Percentiles rank a stretch among this genome's conserved stretches.
Conservation (phyloP, 768 basidiomycete genomes). For the Nidularia pulvinata region DNA sequence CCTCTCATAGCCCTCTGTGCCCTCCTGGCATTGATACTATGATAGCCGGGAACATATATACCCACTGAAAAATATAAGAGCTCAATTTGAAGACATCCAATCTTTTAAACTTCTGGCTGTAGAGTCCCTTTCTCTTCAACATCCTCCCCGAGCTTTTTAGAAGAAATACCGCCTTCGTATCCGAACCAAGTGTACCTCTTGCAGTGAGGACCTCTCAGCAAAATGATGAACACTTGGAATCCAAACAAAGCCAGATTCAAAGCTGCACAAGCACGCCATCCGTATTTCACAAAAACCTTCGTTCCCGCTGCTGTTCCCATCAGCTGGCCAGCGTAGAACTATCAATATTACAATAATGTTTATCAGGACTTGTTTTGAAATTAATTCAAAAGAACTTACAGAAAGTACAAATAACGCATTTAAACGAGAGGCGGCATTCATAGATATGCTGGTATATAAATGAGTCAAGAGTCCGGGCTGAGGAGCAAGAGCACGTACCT, state of each 20-base stretch:
- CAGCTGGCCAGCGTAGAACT: slow-evolving; percentile 71
- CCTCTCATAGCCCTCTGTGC: too few species aligned
- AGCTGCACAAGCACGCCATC: slow-evolving; percentile 61
- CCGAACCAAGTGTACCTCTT: slow-evolving; percentile 51
- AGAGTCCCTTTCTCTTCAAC: too few species aligned
- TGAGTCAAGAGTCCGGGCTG: slow-evolving; percentile 1
- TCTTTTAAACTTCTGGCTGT: too few species aligned
- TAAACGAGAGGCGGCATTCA: slow-evolving; percentile 51
- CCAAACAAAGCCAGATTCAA: slow-evolving; percentile 51
- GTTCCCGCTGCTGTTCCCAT: slow-evolving; percentile 70
- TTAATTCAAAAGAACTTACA: slow-evolving; percentile 23
- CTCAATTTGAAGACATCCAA: too few species aligned
- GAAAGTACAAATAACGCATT: slow-evolving; percentile 69
- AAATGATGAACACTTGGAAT: slow-evolving; percentile 46
- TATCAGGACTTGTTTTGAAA: background rate
- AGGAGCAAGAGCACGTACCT: slow-evolving; percentile 21
- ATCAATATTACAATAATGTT: background rate
- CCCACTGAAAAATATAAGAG: too few species aligned
- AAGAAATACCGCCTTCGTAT: slow-evolving; percentile 42
- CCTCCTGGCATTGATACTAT: too few species aligned
- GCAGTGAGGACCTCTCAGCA: slow-evolving; percentile 62
- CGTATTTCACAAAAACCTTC: slow-evolving; percentile 59
- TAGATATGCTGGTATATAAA: slow-evolving; percentile 16
- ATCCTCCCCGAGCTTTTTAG: background rate
- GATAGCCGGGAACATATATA: too few species aligned